Conservation (phyloP, 2,329 filamentous ascomycete species). For the Fusarium virguliforme region DNA sequence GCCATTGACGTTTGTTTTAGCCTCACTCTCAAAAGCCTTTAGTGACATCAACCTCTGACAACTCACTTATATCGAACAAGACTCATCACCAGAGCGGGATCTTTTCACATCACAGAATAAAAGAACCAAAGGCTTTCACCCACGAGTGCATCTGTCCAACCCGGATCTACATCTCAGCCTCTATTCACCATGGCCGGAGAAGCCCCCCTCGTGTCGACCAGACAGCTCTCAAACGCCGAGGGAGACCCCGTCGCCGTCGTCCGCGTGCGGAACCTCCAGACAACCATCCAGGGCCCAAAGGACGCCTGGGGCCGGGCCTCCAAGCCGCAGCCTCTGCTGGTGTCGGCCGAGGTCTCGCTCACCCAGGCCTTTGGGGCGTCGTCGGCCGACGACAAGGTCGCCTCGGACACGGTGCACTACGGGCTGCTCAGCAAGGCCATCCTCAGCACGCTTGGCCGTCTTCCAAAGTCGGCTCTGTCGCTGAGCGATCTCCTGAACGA, state of each 20-base stretch:
- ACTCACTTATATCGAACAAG: conserved; percentile 5
- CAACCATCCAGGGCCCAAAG: conserved; percentile 69
- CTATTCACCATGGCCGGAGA: conserved; percentile 38
- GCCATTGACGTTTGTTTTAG: conserved; percentile 33
- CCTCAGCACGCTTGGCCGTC: conserved; percentile 61
- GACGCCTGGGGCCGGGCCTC: conserved; percentile 78
- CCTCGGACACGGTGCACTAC: conserved; percentile 82
- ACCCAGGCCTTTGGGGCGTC: conserved; percentile 70
- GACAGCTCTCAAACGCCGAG: conserved; percentile 47
- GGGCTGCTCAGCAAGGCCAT: conserved; percentile 79
- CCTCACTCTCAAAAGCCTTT: conserved; percentile 27
- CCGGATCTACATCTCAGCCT: not conserved
- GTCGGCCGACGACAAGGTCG: conserved; percentile 72
- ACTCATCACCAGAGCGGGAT: not conserved
- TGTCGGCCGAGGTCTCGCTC: conserved; percentile 75
- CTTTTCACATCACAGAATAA: not conserved
- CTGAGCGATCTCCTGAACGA: conserved; percentile 52
- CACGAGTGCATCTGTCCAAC: not conserved
- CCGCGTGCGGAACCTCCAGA: conserved; percentile 74
- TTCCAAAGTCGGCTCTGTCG: conserved; percentile 30
- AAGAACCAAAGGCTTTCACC: no score
- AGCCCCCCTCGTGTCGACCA: conserved; percentile 44
- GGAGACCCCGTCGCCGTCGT: conserved; percentile 64
- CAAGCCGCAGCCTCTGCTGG: conserved; percentile 73
- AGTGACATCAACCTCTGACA: conserved; percentile 33